Evolutionary conservation across 2,329 filamentous ascomycete species (phyloP).

Genomic region (Proliferodiscus dingleyae): DNA sequence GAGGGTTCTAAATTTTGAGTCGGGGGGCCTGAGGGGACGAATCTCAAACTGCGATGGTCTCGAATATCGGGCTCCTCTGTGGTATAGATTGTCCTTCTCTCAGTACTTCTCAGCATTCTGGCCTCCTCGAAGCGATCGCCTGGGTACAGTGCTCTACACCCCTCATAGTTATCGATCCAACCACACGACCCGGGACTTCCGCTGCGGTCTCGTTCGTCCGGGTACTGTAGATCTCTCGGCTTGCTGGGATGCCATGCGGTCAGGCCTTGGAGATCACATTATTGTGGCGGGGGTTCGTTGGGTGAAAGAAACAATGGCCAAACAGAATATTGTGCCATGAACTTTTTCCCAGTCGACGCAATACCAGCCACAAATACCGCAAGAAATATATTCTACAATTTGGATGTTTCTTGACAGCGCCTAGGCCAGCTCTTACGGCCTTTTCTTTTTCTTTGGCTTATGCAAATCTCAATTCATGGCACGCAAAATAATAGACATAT

Average conservation of each 20-base stretch:
- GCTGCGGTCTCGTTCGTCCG: constrained; percentile 13
- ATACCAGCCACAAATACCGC: no score
- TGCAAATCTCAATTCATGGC: no score
- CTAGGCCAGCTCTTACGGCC: no score
- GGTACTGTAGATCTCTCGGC: constrained; percentile 5
- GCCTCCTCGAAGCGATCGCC: constrained; percentile 8
- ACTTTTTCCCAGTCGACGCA: no score
- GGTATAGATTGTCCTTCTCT: constrained; percentile 3
- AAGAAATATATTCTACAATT: no score
- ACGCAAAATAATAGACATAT: no score
- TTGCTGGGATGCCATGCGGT: constrained; percentile 1
- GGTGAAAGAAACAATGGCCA: not conserved
- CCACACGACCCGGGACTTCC: constrained; percentile 7
- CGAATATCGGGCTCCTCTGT: not conserved
- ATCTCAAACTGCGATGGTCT: constrained; percentile 20
- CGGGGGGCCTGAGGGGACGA: not conserved
- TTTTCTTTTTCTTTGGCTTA: no score
- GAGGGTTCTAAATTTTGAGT: constrained; percentile 5
- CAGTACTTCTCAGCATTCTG: constrained; percentile 1
- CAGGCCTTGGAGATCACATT: constrained; percentile 3
- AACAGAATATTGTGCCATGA: no score
- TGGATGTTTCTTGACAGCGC: no score
- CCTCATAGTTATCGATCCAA: no score
- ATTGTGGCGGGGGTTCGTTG: not conserved
- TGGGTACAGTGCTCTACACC: no score